phyloP scores from a whole-genome alignment of 176 grass and related monocot genomes.

The Cenchrus purpureus region DNA sequence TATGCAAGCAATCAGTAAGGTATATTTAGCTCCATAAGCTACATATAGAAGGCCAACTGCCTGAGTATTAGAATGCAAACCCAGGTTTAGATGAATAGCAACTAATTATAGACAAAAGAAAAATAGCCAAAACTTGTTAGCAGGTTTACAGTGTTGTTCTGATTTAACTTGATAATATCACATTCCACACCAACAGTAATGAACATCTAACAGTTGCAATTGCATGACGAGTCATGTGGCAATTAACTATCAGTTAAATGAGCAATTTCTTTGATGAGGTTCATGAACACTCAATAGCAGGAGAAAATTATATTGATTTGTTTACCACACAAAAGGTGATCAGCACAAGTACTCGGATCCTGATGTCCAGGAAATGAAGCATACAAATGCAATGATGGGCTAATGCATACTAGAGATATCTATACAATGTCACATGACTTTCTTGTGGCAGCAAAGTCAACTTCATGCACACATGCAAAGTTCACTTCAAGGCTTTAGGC shows the following conservation, averaged over 20 bases:
- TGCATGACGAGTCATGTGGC: neutral
- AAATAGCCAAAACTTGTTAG: constrained; percentile 9
- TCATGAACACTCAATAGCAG: neutral
- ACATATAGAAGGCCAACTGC: neutral
- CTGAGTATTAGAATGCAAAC: neutral
- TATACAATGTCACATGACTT: neutral
- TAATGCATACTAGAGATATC: neutral
- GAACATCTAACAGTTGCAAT: neutral
- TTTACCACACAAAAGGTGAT: neutral
- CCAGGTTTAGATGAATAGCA: neutral
- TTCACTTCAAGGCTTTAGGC: no score
- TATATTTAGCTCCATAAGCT: constrained; percentile 11
- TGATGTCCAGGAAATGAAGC: constrained; percentile 28
- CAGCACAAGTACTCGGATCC: neutral
- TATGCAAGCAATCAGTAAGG: constrained; percentile 24
- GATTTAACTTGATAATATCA: neutral
- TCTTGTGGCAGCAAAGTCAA: constrained; percentile 29
- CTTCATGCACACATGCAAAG: neutral
- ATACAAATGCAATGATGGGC: neutral
- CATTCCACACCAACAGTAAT: neutral
- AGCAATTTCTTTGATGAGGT: neutral
- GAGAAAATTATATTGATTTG: neutral
- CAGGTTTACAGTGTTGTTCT: neutral
- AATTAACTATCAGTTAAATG: neutral
- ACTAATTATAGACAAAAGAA: neutral